A percentile compares a stretch with the other conserved stretches of the same genome.
Evolutionary conservation across 164 flowering plant genomes (phyloP).

Genomic region (Vitis riparia): DNA sequence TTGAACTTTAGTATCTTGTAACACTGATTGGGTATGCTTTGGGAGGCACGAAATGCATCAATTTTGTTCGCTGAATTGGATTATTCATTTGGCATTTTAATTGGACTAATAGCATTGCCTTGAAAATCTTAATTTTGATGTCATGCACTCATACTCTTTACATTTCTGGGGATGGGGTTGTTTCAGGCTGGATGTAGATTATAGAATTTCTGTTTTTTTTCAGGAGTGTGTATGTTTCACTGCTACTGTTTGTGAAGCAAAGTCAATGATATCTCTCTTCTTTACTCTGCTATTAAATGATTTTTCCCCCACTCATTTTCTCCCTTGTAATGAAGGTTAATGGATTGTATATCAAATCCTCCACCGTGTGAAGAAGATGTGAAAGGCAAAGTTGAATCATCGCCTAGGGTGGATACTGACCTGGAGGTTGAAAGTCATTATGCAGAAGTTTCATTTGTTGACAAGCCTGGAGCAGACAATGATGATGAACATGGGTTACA

Average conservation of each 20-base stretch:
- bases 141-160: too few relatives aligned
- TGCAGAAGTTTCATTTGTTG: too few relatives aligned
- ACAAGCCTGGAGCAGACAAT: neutral
- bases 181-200: neutral
- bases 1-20: too few relatives aligned
- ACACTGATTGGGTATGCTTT: too few relatives aligned
- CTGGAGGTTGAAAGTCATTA: too few relatives aligned
- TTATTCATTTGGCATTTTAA: neutral
- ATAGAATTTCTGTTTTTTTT: too few relatives aligned
- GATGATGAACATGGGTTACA: constrained; percentile 8
- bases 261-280: neutral
- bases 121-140: neutral
- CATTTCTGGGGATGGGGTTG: neutral
- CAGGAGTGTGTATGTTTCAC: neutral
- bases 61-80: too few relatives aligned
- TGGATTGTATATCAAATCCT: neutral
- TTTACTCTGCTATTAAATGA: neutral
- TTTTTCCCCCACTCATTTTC: neutral
- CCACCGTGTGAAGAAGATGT: too few relatives aligned
- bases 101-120: neutral
- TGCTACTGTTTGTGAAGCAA: neutral
- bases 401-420: too few relatives aligned
- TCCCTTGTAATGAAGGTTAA: constrained; percentile 6
- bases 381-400: too few relatives aligned
- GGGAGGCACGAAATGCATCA: too few relatives aligned